Evolutionary conservation across 176 grass and related monocot species (phyloP).

Genomic region (Phoenix dactylifera): DNA sequence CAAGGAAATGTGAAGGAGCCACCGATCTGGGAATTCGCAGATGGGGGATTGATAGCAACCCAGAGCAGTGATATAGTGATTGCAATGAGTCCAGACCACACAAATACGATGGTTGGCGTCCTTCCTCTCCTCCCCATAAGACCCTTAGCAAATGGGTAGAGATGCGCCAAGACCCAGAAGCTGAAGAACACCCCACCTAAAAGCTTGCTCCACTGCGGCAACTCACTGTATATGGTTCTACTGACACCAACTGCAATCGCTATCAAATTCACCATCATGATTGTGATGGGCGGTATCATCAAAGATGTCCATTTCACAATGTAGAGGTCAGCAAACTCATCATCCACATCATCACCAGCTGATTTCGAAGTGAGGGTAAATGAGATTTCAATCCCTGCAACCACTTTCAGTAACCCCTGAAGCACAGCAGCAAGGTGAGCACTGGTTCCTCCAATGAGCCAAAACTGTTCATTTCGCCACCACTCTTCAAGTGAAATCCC

Average conservation of each 20-base stretch:
- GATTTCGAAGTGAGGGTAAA: conserved; percentile 96
- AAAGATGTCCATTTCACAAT: conserved; percentile 87
- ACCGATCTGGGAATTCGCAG: conserved; percentile 54
- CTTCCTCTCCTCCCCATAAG: conserved; percentile 76
- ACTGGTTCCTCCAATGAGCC: conserved; percentile 90
- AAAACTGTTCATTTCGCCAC: conserved; percentile 99
- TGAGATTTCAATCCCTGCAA: conserved; percentile 93
- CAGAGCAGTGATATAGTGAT: conserved; percentile 93
- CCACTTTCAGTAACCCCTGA: conserved; percentile 86
- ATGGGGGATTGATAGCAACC: conserved; percentile 82
- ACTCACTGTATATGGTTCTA: conserved; percentile 79
- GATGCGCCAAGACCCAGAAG: conserved; percentile 91
- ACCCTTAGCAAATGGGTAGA: conserved; percentile 93
- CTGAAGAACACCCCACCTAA: conserved; percentile 93
- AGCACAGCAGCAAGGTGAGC: conserved; percentile 84
- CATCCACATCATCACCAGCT: conserved; percentile 53
- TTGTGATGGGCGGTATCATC: conserved; percentile 87
- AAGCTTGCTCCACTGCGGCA: conserved; percentile 94
- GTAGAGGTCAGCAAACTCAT: conserved; percentile 90
- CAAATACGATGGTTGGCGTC: conserved; percentile 84
- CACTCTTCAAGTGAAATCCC: conserved; percentile 85
- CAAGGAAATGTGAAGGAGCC: conserved; percentile 93
- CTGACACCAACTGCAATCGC: conserved; percentile 71
- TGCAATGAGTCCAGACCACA: conserved; percentile 85
- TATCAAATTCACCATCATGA: conserved; percentile 99